phyloP scores from a whole-genome alignment of 2,329 filamentous ascomycete species.

The Diaporthe sp. region DNA sequence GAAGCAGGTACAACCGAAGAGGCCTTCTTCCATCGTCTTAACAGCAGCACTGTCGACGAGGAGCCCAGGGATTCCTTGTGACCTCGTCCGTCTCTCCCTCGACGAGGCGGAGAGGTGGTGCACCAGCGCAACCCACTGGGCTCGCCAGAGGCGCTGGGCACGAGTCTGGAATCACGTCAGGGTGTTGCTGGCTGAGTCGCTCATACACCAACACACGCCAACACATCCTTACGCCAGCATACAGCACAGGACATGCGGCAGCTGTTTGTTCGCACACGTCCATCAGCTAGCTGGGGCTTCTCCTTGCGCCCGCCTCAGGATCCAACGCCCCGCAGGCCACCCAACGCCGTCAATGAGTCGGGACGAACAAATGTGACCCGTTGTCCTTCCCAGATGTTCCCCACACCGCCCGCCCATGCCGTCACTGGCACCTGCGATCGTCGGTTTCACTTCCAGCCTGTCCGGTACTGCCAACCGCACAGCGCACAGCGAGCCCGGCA shows the following conservation, averaged over 20 bases:
- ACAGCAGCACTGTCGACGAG: neutral
- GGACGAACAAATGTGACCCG: constrained; percentile 7
- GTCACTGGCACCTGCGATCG: neutral
- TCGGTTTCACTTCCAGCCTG: constrained; percentile 4
- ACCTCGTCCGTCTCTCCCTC: neutral
- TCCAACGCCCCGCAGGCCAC: neutral
- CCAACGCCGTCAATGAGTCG: constrained; percentile 18
- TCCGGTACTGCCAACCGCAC: constrained; percentile 1
- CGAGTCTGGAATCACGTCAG: constrained; percentile 2
- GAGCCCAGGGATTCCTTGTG: constrained; percentile 12
- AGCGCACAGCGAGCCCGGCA: constrained; percentile 2
- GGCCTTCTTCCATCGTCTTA: neutral
- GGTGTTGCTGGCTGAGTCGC: constrained; percentile 13
- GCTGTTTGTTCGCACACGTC: constrained; percentile 10
- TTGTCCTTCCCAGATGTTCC: neutral
- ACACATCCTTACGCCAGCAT: constrained; percentile 2
- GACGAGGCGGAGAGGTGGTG: neutral
- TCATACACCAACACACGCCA: neutral
- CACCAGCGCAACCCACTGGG: neutral
- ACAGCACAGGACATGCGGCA: neutral
- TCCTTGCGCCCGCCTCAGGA: neutral
- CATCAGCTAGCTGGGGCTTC: neutral
- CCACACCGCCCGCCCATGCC: constrained; percentile 16
- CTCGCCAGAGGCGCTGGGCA: neutral
- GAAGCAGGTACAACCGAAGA: neutral